Conservation (phyloP, 768 basidiomycete species). For the Hemileccinum rubropunctum region DNA sequence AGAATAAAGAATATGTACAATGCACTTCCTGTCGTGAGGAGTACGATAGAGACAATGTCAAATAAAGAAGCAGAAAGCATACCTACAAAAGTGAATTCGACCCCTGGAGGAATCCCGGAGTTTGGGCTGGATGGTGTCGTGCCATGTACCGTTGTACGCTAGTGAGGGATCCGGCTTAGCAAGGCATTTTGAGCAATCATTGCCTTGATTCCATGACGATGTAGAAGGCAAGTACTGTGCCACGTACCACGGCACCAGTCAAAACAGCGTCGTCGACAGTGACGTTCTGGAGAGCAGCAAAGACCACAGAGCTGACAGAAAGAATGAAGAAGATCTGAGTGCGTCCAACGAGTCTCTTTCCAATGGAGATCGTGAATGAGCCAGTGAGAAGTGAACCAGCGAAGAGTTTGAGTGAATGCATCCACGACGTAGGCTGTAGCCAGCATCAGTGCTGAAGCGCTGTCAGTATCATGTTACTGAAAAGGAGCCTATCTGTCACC, state of each 20-base stretch:
- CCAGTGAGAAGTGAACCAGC: not conserved
- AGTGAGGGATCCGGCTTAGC: not conserved
- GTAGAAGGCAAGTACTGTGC: slow-evolving; percentile 9
- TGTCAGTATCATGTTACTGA: not conserved
- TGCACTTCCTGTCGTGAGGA: slow-evolving; percentile 4
- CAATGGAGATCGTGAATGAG: not conserved
- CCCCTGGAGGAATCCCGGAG: not conserved
- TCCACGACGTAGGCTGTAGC: not conserved
- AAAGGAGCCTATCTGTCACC: too few species aligned
- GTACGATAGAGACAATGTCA: not conserved
- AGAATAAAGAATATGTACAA: slow-evolving; percentile 17
- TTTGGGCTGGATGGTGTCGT: not conserved
- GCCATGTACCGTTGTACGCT: slow-evolving; percentile 18
- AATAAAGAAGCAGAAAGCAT: not conserved
- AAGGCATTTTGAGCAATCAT: not conserved
- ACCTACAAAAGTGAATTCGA: slow-evolving; percentile 14
- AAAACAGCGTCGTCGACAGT: slow-evolving; percentile 15
- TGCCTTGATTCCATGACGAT: slow-evolving; percentile 7
- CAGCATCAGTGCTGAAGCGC: not conserved
- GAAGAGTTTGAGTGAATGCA: not conserved
- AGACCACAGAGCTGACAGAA: not conserved
- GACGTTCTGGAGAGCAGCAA: slow-evolving; percentile 9
- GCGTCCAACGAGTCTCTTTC: not conserved
- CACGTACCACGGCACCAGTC: slow-evolving; percentile 5
- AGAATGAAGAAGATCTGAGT: not conserved